Evolutionary conservation across 768 basidiomycete genomes (phyloP).

Genomic region (Russula sp.): DNA sequence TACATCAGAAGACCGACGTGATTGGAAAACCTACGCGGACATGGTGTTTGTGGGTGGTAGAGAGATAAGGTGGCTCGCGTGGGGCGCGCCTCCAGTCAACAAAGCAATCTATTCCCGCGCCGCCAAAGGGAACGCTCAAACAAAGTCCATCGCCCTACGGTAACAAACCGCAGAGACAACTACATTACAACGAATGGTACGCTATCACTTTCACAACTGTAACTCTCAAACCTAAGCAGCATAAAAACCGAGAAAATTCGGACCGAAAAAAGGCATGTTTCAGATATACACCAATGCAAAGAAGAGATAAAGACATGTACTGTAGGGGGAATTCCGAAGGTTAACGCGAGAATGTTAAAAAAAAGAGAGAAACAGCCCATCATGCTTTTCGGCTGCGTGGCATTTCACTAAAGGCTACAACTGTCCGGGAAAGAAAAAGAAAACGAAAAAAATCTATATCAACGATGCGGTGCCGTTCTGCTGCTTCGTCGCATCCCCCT

Average conservation of each 20-base stretch:
- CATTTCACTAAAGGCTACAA: background rate
- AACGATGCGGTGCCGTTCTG: conserved; percentile 48
- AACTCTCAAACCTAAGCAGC: background rate
- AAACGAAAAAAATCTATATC: conserved; percentile 39
- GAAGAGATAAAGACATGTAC: background rate
- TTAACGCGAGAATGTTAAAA: no score
- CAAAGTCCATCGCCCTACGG: no score
- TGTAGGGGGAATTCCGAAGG: background rate
- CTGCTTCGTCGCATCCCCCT: conserved; percentile 31
- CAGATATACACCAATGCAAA: background rate
- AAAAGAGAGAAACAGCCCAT: background rate
- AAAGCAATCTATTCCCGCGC: conserved; percentile 15
- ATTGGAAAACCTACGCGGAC: conserved; percentile 20
- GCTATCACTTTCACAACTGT: no score
- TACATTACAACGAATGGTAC: no score
- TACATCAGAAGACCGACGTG: background rate
- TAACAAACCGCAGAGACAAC: no score
- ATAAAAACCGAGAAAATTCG: background rate
- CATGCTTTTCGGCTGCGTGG: background rate
- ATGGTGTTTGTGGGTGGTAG: background rate
- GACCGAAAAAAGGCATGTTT: background rate
- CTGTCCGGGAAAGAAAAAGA: background rate
- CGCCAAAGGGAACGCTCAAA: background rate
- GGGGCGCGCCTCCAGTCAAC: background rate
- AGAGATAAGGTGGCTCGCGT: background rate